Evolutionary conservation across 73 alveolate species (phyloP).

Genomic region (Paramecium octaurelia): DNA sequence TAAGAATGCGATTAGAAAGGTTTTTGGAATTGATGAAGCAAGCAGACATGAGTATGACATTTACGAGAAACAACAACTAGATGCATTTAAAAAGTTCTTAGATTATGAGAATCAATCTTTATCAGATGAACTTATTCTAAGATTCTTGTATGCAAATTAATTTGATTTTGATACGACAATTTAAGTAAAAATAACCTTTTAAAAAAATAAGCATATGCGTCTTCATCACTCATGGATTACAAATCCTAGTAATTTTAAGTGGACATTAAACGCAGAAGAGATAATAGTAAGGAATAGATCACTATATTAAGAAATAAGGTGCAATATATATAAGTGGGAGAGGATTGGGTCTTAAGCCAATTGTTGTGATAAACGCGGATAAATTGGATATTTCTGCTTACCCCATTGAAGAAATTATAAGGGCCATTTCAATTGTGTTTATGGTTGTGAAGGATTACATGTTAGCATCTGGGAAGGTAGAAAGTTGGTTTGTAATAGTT

Average conservation of each 20-base stretch:
- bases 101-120: neutral
- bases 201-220: neutral
- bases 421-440: neutral
- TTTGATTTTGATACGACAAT: neutral
- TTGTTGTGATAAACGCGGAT: neutral
- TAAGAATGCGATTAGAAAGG: neutral
- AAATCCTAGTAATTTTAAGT: neutral
- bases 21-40: neutral
- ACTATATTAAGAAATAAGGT: neutral
- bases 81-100: neutral
- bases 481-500: conserved; percentile 18
- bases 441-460: neutral
- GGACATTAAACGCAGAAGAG: neutral
- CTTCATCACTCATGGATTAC: neutral
- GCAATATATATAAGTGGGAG: conserved; percentile 18
- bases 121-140: neutral
- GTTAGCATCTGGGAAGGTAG: conserved; percentile 3
- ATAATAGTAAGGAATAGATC: neutral
- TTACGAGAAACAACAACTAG: neutral
- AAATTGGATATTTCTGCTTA: neutral
- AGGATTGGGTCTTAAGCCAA: neutral
- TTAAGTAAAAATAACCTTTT: neutral
- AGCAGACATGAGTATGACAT: neutral
- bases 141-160: conserved; percentile 19
- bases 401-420: neutral